Evolutionary conservation across 2,329 filamentous ascomycete genomes (phyloP), one percentile per base, ranked within the genome.

Genomic region (Colletotrichum liriopes): DNA sequence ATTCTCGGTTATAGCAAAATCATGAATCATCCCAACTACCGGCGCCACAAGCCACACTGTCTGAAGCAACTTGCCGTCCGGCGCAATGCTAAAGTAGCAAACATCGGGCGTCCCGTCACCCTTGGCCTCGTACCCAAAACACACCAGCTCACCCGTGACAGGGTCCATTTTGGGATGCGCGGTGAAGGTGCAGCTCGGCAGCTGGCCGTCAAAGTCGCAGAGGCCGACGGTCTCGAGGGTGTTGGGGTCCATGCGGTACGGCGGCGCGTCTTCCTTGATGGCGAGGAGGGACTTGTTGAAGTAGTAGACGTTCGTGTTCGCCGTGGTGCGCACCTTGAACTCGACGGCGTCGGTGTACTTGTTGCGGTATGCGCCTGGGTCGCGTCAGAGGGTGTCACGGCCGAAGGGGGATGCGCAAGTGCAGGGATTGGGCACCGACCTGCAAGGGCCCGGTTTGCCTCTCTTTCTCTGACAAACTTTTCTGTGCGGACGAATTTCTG

Each of bases 301-400:
- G 76, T 83, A 85, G 3, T 88, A 76, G 5, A 89, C 77, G 70
- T 89, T 88, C 0, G 87, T 89, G 73, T 89, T 89, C 4, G 86
- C 82, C 0, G 83, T 84, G 18, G 74, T 80, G 58, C 79, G 75
- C 14, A 83, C 79, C 79, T 49, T 76, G 74, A 45, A 78, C 74
- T 66, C 77, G 76, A 37, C 78, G 68, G 65, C 75, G 71, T 84
- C 81, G 9, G 82, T 84, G 73, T 76, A 83, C 43, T 77, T 80
- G 71, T 84, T 84, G 29, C 83, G 79, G 68, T 84, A 85, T 65
- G 80, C 80, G 0, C 83, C 82, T 75, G 75, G 81, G 66, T 85
- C 79, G 2, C 3, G 41, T 58, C 5, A 11, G 37, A 20, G n/a
- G 12, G n/a, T 32, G 12, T 32, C 29, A 55, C 20, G 51, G 11